These are phyloP conservation scores for Fusarium praegraminearum DNA, from an alignment of 2,329 filamentous ascomycete genomes.

Conservation along the genomic window DNA sequence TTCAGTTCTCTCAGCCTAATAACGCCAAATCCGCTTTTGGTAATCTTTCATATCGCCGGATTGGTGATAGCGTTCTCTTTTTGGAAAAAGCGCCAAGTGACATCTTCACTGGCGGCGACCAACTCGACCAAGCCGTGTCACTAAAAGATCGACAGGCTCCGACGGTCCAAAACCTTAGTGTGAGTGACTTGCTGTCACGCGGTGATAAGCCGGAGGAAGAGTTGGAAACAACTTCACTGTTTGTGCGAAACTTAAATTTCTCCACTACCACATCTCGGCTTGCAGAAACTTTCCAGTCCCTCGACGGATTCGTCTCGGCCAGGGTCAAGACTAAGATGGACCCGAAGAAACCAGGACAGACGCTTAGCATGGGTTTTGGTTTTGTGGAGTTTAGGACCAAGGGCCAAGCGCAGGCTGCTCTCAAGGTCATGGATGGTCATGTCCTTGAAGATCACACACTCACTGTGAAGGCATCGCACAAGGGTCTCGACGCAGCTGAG, in stretches of 20 bases:
- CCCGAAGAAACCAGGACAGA: conserved; percentile 87
- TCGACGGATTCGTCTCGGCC: conserved; percentile 90
- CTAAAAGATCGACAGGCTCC: conserved; percentile 53
- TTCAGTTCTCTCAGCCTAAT: conserved; percentile 83
- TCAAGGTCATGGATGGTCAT: conserved; percentile 88
- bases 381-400: conserved; percentile 90
- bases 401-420: conserved; percentile 80
- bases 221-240: conserved; percentile 80
- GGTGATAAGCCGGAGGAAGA: conserved; percentile 66
- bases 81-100: conserved; percentile 92
- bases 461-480: conserved; percentile 87
- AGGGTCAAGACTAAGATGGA: conserved; percentile 94
- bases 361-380: conserved; percentile 96
- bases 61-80: conserved; percentile 92
- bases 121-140: conserved; percentile 47
- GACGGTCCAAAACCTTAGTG: conserved; percentile 72
- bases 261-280: conserved; percentile 82
- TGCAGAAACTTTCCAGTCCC: conserved; percentile 79
- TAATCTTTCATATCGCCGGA: conserved; percentile 86
- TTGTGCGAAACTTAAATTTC: conserved; percentile 95
- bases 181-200: conserved; percentile 74
- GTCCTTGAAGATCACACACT: conserved; percentile 89
- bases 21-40: conserved; percentile 87
- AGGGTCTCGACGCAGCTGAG: conserved; percentile 86
- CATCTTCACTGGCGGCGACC: conserved; percentile 68